Evolutionary conservation across 768 basidiomycete species (phyloP).

Genomic region (Amanita phalloides): DNA sequence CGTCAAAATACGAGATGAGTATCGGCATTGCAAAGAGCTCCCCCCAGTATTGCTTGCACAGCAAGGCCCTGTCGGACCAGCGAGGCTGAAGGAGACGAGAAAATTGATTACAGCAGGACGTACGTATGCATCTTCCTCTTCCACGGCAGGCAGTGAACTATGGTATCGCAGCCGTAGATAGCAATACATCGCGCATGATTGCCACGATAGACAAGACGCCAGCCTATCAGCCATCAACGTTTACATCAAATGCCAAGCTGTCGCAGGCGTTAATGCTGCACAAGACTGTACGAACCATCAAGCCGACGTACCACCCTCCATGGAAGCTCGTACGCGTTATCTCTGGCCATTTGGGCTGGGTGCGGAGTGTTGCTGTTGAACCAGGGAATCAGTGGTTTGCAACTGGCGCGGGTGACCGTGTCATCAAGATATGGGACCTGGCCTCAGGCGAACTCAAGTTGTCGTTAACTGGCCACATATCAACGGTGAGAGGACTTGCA

Average conservation of each 20-base stretch:
- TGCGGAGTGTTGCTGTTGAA: conserved; percentile 90
- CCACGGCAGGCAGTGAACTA: background rate
- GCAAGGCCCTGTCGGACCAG: conserved; percentile 73
- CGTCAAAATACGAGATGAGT: conserved; percentile 86
- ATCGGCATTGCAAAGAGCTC: conserved; percentile 74
- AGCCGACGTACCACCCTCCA: conserved; percentile 90
- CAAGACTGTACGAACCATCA: conserved; percentile 89
- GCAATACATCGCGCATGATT: conserved; percentile 57
- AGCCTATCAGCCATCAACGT: conserved; percentile 55
- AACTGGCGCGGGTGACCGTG: conserved; percentile 94
- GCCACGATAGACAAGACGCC: conserved; percentile 70
- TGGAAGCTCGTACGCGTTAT: conserved; percentile 98
- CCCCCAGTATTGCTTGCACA: conserved; percentile 75
- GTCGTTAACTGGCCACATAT: conserved; percentile 96
- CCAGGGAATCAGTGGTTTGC: conserved; percentile 99
- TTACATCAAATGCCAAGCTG: conserved; percentile 52
- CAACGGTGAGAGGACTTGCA: conserved; percentile 89
- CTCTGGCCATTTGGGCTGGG: conserved; percentile 97
- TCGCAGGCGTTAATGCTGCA: conserved; percentile 88
- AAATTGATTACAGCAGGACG: conserved; percentile 69
- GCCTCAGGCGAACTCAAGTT: conserved; percentile 95
- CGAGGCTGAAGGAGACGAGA: conserved; percentile 50
- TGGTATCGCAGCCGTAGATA: conserved; percentile 24
- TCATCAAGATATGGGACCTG: conserved; percentile 98
- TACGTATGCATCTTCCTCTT: conserved; percentile 21